phyloP scores from a whole-genome alignment of 768 basidiomycete species.

The Termitomyces sp. region DNA sequence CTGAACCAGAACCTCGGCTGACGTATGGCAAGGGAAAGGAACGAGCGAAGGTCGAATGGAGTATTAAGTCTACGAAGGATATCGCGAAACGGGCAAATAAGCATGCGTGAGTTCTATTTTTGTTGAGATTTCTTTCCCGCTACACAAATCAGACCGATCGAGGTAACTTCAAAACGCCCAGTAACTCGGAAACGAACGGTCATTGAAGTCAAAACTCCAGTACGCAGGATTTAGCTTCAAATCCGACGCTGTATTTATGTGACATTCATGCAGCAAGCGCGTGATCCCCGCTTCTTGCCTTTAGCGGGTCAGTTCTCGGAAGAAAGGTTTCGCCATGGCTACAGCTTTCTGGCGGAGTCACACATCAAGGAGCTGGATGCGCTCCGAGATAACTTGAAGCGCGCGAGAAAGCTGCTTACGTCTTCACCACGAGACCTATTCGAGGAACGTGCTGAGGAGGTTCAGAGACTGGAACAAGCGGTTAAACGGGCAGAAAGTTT shows the following conservation, averaged over 20 bases:
- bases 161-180: slow-evolving; percentile 80
- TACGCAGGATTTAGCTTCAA: slow-evolving; percentile 27
- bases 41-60: slow-evolving; percentile 37
- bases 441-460: slow-evolving; percentile 60
- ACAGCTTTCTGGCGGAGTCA: slow-evolving; percentile 67
- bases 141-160: slow-evolving; percentile 53
- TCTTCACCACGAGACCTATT: slow-evolving; percentile 59
- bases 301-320: slow-evolving; percentile 64
- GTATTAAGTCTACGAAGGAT: slow-evolving; percentile 35
- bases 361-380: slow-evolving; percentile 60
- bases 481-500: slow-evolving; percentile 73
- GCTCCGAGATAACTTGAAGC: slow-evolving; percentile 60
- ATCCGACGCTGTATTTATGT: not conserved
- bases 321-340: slow-evolving; percentile 62
- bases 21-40: slow-evolving; percentile 8
- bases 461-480: slow-evolving; percentile 63
- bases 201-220: slow-evolving; percentile 61
- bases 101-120: slow-evolving; percentile 65
- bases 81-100: slow-evolving; percentile 66
- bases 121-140: not conserved
- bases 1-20: slow-evolving; percentile 2
- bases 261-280: slow-evolving; percentile 46
- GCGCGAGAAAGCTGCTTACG: slow-evolving; percentile 57
- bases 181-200: slow-evolving; percentile 69
- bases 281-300: slow-evolving; percentile 85